Base-by-base conservation (phyloP, 768 basidiomycete genomes). In the Kwoniella sp. region DNA sequence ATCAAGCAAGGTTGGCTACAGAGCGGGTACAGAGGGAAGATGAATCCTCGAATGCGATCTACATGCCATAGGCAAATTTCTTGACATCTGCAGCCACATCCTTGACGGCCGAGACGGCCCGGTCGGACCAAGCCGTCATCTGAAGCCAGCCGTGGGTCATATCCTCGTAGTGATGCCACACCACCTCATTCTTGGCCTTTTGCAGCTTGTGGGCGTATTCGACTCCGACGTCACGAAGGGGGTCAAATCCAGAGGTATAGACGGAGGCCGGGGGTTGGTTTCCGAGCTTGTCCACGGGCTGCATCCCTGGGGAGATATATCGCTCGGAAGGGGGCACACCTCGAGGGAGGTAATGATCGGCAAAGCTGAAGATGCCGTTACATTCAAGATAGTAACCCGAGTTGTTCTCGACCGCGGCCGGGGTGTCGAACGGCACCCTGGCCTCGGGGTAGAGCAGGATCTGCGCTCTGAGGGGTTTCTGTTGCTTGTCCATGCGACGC, bases 171-270 rank as follows among this genome's bases (percentile, higher is more conserved):
- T 46, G 44, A 3, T 32, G 28, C 29, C 29, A 46, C 22, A 32
- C 31, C 5, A 46, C 29, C 29, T 22, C 33, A 31, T 33, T 46
- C 7, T 14, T 31, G 8, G 44, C 44, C 25, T 9, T 23, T 17
- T 33, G 5, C 11, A 46, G 44, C 29, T 46, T 46, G 44, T 46
- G 44, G 33, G 44, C 44, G 44, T 46, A 46, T 23, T 33, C 44
- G 3, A 46, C 29, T 3, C 44, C 29, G 9, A 46, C 44, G 31
- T 46, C 29, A 8, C 44, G 44, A 3, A 46, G 32, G 22, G 44
- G 44, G 19, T 46, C 29, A 27, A 46, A 46, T 3, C 44, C 44
- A n/a, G 28, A 46, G 14, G 44, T 46, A n/a, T 12, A 46, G 19
- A 46, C 44, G 6, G 20, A 15, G 11, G 44, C 29, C 7, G 29